Evolutionary conservation across 2,329 filamentous ascomycete genomes (phyloP).

Genomic region (Fragosphaeria purpurea): DNA sequence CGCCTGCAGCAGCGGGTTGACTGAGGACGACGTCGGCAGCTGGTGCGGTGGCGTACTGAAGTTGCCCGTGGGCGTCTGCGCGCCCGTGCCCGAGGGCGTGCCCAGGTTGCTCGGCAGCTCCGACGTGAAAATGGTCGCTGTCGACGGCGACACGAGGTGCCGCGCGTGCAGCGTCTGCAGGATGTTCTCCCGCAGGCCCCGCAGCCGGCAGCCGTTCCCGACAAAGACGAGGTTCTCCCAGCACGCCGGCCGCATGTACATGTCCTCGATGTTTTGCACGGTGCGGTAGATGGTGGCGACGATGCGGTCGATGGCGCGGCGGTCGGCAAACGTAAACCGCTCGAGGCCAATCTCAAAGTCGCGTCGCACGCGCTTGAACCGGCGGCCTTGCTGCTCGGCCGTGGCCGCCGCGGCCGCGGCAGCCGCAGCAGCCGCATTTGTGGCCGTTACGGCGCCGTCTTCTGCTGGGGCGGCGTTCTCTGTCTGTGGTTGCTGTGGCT

Average conservation of each 20-base stretch:
- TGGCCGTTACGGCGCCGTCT: conserved; percentile 2
- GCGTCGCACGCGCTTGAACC: conserved; percentile 33
- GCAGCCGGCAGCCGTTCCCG: conserved; percentile 66
- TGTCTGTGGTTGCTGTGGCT: neutral
- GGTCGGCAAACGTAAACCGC: conserved; percentile 59
- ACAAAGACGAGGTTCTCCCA: conserved; percentile 92
- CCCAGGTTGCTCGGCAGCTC: conserved; percentile 91
- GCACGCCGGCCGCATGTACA: conserved; percentile 71
- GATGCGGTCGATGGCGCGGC: conserved; percentile 70
- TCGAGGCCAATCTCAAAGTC: conserved; percentile 71
- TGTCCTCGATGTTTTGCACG: conserved; percentile 72
- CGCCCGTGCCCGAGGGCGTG: conserved; percentile 80
- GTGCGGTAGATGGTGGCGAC: conserved; percentile 75
- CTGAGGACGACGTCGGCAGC: conserved; percentile 40
- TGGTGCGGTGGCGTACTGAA: conserved; percentile 46
- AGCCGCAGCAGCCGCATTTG: conserved; percentile 2
- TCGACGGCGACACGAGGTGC: conserved; percentile 84
- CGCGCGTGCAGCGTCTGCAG: conserved; percentile 68
- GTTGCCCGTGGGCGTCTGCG: conserved; percentile 72
- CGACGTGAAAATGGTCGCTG: conserved; percentile 92
- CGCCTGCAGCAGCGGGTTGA: conserved; percentile 86
- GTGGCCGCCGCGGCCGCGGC: conserved; percentile 6
- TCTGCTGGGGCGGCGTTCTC: neutral
- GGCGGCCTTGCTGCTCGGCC: conserved; percentile 12
- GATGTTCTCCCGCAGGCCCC: conserved; percentile 83